Evolutionary conservation across 345 rosid genomes (phyloP).

Genomic region (Cardamine resedifolia): DNA sequence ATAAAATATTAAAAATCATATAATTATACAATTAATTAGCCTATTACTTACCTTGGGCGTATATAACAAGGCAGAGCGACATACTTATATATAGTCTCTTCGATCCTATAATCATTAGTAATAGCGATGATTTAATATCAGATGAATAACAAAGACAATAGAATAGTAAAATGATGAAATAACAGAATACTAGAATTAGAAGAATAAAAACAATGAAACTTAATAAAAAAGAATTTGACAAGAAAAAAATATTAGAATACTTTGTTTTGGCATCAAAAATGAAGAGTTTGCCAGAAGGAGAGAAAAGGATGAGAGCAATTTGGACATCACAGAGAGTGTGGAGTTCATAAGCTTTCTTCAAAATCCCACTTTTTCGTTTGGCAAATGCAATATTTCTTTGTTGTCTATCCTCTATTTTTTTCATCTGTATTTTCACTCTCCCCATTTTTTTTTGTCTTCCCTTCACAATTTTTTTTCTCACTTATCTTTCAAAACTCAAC

Average conservation of each 20-base stretch:
- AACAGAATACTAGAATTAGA: background rate
- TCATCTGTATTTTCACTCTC: slow-evolving; percentile 30
- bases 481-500: background rate
- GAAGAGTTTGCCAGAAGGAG: slow-evolving; percentile 34
- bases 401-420: slow-evolving; percentile 5
- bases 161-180: background rate
- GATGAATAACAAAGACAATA: background rate
- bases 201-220: background rate
- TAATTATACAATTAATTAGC: background rate
- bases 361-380: slow-evolving; percentile 29
- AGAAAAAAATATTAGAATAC: background rate
- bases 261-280: slow-evolving; percentile 20
- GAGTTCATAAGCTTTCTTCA: slow-evolving; percentile 34
- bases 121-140: background rate
- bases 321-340: slow-evolving; percentile 15
- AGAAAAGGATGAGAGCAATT: slow-evolving; percentile 23
- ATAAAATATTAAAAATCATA: background rate
- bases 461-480: background rate
- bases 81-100: slow-evolving; percentile 21
- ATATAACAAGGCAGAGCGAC: background rate
- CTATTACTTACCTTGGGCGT: slow-evolving; percentile 3
- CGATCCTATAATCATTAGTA: slow-evolving; percentile 3
- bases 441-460: slow-evolving; percentile 17
- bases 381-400: slow-evolving; percentile 31
- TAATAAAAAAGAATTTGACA: background rate